phyloP scores from a whole-genome alignment of 2,329 filamentous ascomycete genomes.

The Hymenoscyphus salicellus region DNA sequence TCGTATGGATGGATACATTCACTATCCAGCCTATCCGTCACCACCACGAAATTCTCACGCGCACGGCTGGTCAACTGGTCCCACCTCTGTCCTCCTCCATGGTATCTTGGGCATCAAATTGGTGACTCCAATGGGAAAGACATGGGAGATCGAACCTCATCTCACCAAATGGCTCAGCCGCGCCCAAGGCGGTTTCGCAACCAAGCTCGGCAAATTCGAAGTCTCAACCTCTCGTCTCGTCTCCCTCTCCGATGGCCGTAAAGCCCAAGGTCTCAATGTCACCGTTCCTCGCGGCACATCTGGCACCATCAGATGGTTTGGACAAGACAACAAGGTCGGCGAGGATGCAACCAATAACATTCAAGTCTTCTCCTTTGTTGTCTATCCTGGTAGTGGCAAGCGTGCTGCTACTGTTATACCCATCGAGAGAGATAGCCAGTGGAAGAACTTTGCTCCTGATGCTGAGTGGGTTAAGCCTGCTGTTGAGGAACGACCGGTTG shows the following conservation, averaged over 20 bases:
- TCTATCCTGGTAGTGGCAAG: constrained; percentile 6
- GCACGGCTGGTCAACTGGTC: constrained; percentile 49
- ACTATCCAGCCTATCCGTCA: constrained; percentile 35
- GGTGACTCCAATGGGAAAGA: constrained; percentile 37
- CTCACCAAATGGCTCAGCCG: constrained; percentile 38
- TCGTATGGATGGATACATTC: constrained; percentile 38
- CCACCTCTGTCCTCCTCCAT: constrained; percentile 45
- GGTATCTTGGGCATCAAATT: constrained; percentile 43
- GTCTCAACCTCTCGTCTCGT: constrained; percentile 28
- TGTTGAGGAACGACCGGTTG: constrained; percentile 24
- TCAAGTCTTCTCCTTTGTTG: constrained; percentile 14
- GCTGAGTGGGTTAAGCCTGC: constrained; percentile 24
- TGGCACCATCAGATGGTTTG: constrained; percentile 31
- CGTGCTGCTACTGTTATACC: background rate
- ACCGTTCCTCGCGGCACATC: constrained; percentile 28
- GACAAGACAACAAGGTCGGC: constrained; percentile 13
- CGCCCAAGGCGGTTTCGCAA: constrained; percentile 40
- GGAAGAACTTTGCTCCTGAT: constrained; percentile 22
- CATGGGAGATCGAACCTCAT: constrained; percentile 42
- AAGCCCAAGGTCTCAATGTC: constrained; percentile 29
- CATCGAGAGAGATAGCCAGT: background rate
- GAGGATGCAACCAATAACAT: background rate
- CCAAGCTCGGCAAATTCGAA: constrained; percentile 37
- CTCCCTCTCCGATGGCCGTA: constrained; percentile 18
- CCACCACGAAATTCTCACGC: constrained; percentile 43